Percentiles rank a stretch among this genome's conserved stretches.
Conservation (phyloP, 164 flowering plant species). For the Magnolia sinica region DNA sequence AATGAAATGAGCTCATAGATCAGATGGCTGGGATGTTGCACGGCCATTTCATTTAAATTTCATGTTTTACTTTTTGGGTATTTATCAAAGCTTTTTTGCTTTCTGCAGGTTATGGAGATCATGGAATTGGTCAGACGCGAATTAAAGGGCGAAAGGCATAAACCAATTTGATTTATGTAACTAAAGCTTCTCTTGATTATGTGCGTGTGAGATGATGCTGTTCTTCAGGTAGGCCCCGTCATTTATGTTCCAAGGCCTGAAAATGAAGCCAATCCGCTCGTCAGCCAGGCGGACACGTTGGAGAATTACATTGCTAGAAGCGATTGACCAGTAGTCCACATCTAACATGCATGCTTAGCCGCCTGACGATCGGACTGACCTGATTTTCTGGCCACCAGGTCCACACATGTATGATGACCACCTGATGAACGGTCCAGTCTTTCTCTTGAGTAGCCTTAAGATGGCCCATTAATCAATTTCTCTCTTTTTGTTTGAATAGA, state of each 20-base stretch:
- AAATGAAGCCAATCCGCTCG: background rate
- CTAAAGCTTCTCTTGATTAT: background rate
- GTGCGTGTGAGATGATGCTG: background rate
- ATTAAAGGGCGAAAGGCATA: slow-evolving; percentile 44
- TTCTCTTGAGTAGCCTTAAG: background rate
- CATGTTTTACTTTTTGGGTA: background rate
- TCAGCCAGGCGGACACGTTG: background rate
- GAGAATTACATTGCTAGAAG: background rate
- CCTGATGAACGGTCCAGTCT: background rate
- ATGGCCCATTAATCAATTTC: background rate
- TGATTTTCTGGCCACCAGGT: background rate
- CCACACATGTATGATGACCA: too few species aligned
- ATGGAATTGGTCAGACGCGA: slow-evolving; percentile 72
- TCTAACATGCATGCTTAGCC: background rate
- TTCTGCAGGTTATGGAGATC: slow-evolving; percentile 63
- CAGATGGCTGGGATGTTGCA: background rate
- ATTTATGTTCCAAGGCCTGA: background rate
- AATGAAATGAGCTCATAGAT: too few species aligned
- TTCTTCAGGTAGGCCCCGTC: too few species aligned
- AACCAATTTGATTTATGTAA: slow-evolving; percentile 6
- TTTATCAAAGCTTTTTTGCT: background rate
- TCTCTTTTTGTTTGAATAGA: background rate
- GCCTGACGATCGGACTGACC: background rate
- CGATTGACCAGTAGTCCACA: background rate
- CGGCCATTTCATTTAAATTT: background rate